phyloP scores from a whole-genome alignment of 2,329 filamentous ascomycete species.

The Hysterium pulicare region DNA sequence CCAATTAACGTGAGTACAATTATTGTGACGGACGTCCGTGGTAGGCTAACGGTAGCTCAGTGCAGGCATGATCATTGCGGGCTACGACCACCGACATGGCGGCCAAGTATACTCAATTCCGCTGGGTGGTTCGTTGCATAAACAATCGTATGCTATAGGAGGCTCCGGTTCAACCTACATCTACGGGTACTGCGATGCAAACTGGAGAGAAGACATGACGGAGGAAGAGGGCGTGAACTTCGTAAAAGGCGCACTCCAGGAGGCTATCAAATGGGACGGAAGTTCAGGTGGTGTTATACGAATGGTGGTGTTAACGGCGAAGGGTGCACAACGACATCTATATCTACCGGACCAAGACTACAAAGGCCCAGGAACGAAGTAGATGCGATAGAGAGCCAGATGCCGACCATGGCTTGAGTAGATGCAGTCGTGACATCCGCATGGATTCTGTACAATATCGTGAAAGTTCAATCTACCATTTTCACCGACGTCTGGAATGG shows the following conservation, averaged over 20 bases:
- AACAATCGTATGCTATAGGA: conserved; percentile 92
- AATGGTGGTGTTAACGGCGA: conserved; percentile 90
- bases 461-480: too few relatives aligned
- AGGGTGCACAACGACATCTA: conserved; percentile 87
- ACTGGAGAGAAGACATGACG: conserved; percentile 95
- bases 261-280: conserved; percentile 99
- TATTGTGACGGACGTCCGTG: background rate
- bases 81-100: conserved; percentile 91
- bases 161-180: conserved; percentile 98
- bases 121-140: conserved; percentile 93
- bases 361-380: conserved; percentile 63
- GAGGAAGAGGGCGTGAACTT: conserved; percentile 87
- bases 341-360: conserved; percentile 90
- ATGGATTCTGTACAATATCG: too few relatives aligned
- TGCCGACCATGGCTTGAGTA: too few relatives aligned
- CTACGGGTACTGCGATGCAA: conserved; percentile 95
- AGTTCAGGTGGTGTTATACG: conserved; percentile 97
- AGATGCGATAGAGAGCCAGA: conserved; percentile 10
- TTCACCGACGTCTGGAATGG: too few relatives aligned
- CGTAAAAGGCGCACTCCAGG: conserved; percentile 83
- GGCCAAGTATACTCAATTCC: conserved; percentile 98
- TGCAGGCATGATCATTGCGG: conserved; percentile 97
- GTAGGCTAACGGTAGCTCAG: conserved; percentile 46
- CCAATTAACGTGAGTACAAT: conserved; percentile 66
- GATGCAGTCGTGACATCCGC: too few relatives aligned